These are phyloP conservation scores for Trametes villosa DNA, from an alignment of 768 basidiomycete species.

Conservation along the genomic window DNA sequence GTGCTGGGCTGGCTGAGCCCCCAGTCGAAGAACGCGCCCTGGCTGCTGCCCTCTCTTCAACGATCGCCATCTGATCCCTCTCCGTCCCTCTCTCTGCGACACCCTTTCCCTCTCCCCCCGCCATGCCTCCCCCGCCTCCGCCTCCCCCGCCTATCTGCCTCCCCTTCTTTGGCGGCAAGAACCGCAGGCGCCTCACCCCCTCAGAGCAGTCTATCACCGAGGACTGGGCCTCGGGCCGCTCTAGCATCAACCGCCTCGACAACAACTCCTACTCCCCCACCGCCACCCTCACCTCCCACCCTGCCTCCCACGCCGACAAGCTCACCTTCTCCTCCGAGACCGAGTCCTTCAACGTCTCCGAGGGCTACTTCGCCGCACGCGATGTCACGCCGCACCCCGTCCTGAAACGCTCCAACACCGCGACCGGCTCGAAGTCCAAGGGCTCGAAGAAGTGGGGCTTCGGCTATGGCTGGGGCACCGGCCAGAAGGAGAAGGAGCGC, in stretches of 20 bases:
- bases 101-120: slow-evolving; percentile 20
- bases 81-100: slow-evolving; percentile 24
- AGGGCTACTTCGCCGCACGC: slow-evolving; percentile 22
- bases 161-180: slow-evolving; percentile 31
- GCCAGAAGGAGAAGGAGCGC: slow-evolving; percentile 49
- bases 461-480: slow-evolving; percentile 76
- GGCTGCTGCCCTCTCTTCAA: neutral
- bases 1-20: slow-evolving; percentile 28
- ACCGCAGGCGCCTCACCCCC: slow-evolving; percentile 30
- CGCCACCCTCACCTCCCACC: slow-evolving; percentile 39
- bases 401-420: slow-evolving; percentile 24
- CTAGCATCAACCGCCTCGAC: slow-evolving; percentile 32
- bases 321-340: slow-evolving; percentile 38
- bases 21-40: slow-evolving; percentile 12
- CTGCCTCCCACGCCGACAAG: slow-evolving; percentile 34
- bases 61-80: slow-evolving; percentile 19
- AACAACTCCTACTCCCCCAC: slow-evolving; percentile 36
- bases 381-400: slow-evolving; percentile 28
- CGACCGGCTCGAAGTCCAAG: slow-evolving; percentile 18
- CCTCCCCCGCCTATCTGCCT: slow-evolving; percentile 37
- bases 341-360: slow-evolving; percentile 32
- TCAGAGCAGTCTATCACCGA: slow-evolving; percentile 29
- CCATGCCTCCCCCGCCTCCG: slow-evolving; percentile 36
- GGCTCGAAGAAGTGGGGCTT: slow-evolving; percentile 48
- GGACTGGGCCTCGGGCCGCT: slow-evolving; percentile 29